Evolutionary conservation across 2,329 filamentous ascomycete species (phyloP), one percentile per base, ranked within the genome.

Genomic region (Apiospora marii): DNA sequence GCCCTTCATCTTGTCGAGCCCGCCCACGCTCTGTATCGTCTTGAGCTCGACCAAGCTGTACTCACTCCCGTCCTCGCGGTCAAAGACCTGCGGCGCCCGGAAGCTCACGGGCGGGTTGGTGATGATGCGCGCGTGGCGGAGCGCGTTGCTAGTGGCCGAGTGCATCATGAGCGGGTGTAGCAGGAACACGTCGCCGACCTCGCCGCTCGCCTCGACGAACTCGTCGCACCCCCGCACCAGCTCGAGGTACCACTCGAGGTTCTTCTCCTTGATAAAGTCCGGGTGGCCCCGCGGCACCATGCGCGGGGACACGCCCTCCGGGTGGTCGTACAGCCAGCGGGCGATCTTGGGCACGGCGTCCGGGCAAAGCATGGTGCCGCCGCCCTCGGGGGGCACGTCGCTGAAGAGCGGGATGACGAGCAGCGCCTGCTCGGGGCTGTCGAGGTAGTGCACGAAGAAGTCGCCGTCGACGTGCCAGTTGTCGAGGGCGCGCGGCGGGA

Each of bases 391-490:
- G 12, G 83, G 81, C 70, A 93, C 89, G 77, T 93, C 91, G 0
- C 86, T 90, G 82, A 91, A 93, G 6, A 93, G 80, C 1, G 92
- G 91, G 53, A 92, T 92, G 16, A 93, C 90, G 0, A 93, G 84
- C 19, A 93, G 81, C 0, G 85, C 92, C 80, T 94, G 92, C 82
- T 94, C 92, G 0, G 89, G 89, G 27, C 88, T 91, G 78, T 93
- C 92, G 48, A 94, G 87, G 75, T 91, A 94, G 82, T 93, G 92
- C 6, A 92, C 86, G 79, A 93, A 93, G 80, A 92, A 93, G 76
- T 93, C 91, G 12, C 92, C 91, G 80, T 93, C 91, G 24, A 92
- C 90, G 80, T 93, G 92, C 91, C 92, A 93, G 30, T 84, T 84
- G 10, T 84, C 77, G 30, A 92, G 82, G 0, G 89, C 85, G 69